Evolutionary conservation across 2,329 filamentous ascomycete genomes (phyloP), one percentile per base, ranked within the genome.

Genomic region (Leptosphaerulina australis): DNA sequence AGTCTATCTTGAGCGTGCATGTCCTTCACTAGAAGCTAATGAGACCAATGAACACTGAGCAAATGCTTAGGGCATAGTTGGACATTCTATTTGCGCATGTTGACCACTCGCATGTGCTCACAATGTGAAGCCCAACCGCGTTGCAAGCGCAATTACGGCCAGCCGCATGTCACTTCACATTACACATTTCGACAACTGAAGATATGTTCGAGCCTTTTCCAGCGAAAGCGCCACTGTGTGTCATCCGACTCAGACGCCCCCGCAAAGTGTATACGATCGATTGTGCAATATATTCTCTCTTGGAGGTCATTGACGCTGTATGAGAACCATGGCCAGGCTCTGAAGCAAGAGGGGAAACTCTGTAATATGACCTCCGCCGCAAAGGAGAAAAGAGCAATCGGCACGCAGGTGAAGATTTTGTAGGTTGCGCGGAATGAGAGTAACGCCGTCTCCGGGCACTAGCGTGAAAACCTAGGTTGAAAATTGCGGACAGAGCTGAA

Each of bases 221-320:
- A 74, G 69, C 64, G 64, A 64, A 63, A 58, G 62, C 69, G 68
- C 66, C 71, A 74, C 60, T 54, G 55, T 50, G 40, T 50, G 40
- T 44, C 48, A 45, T 50, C 40, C 48, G 48, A 44, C 40, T 45
- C 43, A 62, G 64, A 62, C 69, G 68, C 61, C 44, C 35, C 55
- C 68, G 60, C 68, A 73, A 73, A 73, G 70, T 73, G 70, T 73
- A 71, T 70, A 71, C 59, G 62, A 68, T 72, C 73, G 65, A 69
- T 72, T 65, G 78, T 90, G 88, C 88, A 91, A 93, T 93, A 88
- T 81, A 76, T 76, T 76, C 60, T 50, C 59, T 79, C 88, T 92
- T 83, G 82, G 86, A 84, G 86, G 83, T 82, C 84, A 88, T 83
- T 85, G 88, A 91, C 88, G 86, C 88, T 85, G 85, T 76, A 47